phyloP scores from a whole-genome alignment of 345 rosid genomes.

The Gossypium rotundifolium region DNA sequence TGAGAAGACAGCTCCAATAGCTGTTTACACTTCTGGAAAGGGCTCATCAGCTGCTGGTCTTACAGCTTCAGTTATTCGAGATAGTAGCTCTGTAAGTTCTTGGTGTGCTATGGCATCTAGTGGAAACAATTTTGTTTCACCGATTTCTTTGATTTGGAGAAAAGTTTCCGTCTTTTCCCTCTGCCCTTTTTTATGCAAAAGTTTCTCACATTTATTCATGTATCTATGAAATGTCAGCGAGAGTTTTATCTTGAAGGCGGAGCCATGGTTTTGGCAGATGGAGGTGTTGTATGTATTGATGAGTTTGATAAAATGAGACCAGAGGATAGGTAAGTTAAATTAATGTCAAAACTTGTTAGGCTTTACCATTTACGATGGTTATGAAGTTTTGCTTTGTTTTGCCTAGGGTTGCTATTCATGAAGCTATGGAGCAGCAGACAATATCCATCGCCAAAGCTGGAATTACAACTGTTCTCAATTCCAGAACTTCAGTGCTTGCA shows the following conservation, averaged over 20 bases:
- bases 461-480: conserved; percentile 92
- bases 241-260: conserved; percentile 99
- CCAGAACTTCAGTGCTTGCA: conserved; percentile 96
- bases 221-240: conserved; percentile 41
- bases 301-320: conserved; percentile 99
- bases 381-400: conserved; percentile 10
- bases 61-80: conserved; percentile 92
- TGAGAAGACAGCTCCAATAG: conserved; percentile 97
- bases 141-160: not conserved
- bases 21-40: conserved; percentile 95
- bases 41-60: conserved; percentile 99
- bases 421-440: conserved; percentile 99
- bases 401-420: conserved; percentile 93
- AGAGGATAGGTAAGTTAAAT: conserved; percentile 68
- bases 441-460: conserved; percentile 99
- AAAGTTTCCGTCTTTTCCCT: not conserved
- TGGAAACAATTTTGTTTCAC: not conserved
- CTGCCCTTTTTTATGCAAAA: not conserved
- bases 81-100: conserved; percentile 69
- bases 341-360: not conserved
- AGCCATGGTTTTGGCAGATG: conserved; percentile 99
- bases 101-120: conserved; percentile 4
- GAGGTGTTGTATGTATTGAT: conserved; percentile 97
- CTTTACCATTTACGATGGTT: conserved; percentile 1
- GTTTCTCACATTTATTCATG: conserved; percentile 19